phyloP scores from a whole-genome alignment of 2,329 filamentous ascomycete genomes.

The Ophiostoma perfectum region DNA sequence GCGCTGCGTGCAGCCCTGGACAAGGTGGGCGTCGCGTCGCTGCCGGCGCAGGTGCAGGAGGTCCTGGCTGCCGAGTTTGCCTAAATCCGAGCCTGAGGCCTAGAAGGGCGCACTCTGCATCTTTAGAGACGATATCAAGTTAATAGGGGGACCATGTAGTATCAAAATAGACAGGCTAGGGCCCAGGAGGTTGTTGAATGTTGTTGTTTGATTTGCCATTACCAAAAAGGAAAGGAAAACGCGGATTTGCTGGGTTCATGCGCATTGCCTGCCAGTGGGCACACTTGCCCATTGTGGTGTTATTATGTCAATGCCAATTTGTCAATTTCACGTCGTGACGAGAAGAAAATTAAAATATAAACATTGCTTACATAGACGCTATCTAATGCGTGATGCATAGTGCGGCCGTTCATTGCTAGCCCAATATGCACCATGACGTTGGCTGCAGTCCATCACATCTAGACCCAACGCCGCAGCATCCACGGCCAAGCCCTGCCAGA shows the following conservation, averaged over 20 bases:
- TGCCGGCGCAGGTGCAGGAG: slow-evolving; percentile 60
- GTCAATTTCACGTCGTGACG: background rate
- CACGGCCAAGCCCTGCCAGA: background rate
- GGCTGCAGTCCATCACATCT: background rate
- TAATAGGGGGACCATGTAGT: background rate
- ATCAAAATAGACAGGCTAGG: too few relatives aligned
- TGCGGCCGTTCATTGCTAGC: too few relatives aligned
- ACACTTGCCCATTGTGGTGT: background rate
- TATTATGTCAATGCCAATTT: background rate
- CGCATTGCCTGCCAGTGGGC: slow-evolving; percentile 13
- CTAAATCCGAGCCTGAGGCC: background rate
- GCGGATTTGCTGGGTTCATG: slow-evolving; percentile 9
- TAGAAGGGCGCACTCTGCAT: background rate
- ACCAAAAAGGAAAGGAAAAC: slow-evolving; percentile 10
- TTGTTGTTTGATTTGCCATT: background rate
- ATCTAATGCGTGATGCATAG: background rate
- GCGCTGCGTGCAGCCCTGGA: slow-evolving; percentile 62
- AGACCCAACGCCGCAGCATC: too few relatives aligned
- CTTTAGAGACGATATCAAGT: background rate
- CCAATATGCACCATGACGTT: too few relatives aligned
- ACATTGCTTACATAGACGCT: background rate
- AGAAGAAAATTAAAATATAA: background rate
- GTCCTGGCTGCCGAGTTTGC: slow-evolving; percentile 63
- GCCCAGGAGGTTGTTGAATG: background rate
- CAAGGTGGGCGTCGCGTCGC: slow-evolving; percentile 47